phyloP scores from a whole-genome alignment of 2,329 filamentous ascomycete species.

The Pseudohalonectria lignicola region DNA sequence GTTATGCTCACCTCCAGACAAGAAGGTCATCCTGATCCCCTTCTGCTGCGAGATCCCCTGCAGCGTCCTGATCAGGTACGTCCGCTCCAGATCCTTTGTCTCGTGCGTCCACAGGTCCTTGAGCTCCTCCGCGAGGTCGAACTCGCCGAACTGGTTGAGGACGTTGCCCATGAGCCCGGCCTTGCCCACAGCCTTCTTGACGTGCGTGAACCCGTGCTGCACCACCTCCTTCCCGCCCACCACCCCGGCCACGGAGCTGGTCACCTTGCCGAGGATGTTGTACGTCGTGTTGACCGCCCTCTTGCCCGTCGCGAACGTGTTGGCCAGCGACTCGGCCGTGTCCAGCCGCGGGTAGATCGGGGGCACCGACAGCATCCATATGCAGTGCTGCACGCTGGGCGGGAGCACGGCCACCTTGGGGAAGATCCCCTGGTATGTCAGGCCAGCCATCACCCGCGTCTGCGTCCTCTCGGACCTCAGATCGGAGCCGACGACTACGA shows the following conservation, averaged over 20 bases:
- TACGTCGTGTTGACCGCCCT: conserved; percentile 94
- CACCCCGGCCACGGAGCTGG: conserved; percentile 87
- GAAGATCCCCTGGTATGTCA: conserved; percentile 94
- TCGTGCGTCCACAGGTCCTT: conserved; percentile 98
- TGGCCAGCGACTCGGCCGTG: conserved; percentile 80
- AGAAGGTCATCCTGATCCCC: conserved; percentile 90
- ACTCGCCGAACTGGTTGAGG: conserved; percentile 89
- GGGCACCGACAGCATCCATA: conserved; percentile 92
- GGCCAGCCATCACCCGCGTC: conserved; percentile 85
- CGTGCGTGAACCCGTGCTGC: conserved; percentile 81
- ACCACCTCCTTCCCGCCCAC: conserved; percentile 93
- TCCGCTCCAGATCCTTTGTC: conserved; percentile 91
- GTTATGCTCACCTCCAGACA: conserved; percentile 61
- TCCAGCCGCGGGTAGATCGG: conserved; percentile 86
- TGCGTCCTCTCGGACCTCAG: conserved; percentile 86
- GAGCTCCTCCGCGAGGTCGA: conserved; percentile 88
- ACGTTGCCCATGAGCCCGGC: conserved; percentile 91
- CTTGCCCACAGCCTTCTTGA: conserved; percentile 96
- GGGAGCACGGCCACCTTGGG: conserved; percentile 88
- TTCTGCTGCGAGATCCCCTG: conserved; percentile 95
- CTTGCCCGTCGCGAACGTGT: conserved; percentile 89
- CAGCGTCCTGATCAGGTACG: conserved; percentile 89
- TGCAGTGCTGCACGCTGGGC: conserved; percentile 87
- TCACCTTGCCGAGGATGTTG: conserved; percentile 91
- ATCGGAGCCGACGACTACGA: conserved; percentile 83